phyloP scores from a whole-genome alignment of 768 basidiomycete genomes.

The Phlegmacium glaucopus region DNA sequence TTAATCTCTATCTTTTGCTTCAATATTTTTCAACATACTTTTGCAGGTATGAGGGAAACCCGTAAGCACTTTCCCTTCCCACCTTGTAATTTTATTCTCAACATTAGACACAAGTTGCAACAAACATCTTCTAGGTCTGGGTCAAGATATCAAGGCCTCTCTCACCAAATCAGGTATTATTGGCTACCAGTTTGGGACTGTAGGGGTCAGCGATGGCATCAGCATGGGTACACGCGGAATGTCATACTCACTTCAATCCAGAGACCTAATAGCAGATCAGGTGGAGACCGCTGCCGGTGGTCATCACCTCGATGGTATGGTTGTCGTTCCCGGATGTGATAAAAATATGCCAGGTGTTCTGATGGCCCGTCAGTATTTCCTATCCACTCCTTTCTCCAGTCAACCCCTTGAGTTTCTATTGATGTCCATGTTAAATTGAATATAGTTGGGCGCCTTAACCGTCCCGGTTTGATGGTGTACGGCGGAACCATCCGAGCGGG shows the following conservation, averaged over 20 bases:
- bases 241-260: slow-evolving; percentile 94
- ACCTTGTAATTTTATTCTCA: slow-evolving; percentile 3
- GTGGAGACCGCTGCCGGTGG: slow-evolving; percentile 96
- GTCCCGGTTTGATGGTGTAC: slow-evolving; percentile 97
- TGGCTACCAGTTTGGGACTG: slow-evolving; percentile 97
- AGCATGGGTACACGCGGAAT: slow-evolving; percentile 96
- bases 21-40: slow-evolving; percentile 7
- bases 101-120: slow-evolving; percentile 68
- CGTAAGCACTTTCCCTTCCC: slow-evolving; percentile 51
- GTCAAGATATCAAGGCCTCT: slow-evolving; percentile 83
- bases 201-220: slow-evolving; percentile 97
- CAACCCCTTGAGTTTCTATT: background rate
- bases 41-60: slow-evolving; percentile 92
- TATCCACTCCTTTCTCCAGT: slow-evolving; percentile 8
- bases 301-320: slow-evolving; percentile 98
- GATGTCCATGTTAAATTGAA: slow-evolving; percentile 1
- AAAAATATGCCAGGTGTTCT: slow-evolving; percentile 99
- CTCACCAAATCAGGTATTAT: slow-evolving; percentile 67
- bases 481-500: slow-evolving; percentile 94
- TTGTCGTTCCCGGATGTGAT: slow-evolving; percentile 95
- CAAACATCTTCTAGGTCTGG: slow-evolving; percentile 85
- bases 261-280: slow-evolving; percentile 96
- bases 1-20: slow-evolving; percentile 8
- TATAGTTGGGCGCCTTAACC: slow-evolving; percentile 88
- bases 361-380: slow-evolving; percentile 77